phyloP scores from a whole-genome alignment of 2,329 filamentous ascomycete genomes.

The Venturia effusa region DNA sequence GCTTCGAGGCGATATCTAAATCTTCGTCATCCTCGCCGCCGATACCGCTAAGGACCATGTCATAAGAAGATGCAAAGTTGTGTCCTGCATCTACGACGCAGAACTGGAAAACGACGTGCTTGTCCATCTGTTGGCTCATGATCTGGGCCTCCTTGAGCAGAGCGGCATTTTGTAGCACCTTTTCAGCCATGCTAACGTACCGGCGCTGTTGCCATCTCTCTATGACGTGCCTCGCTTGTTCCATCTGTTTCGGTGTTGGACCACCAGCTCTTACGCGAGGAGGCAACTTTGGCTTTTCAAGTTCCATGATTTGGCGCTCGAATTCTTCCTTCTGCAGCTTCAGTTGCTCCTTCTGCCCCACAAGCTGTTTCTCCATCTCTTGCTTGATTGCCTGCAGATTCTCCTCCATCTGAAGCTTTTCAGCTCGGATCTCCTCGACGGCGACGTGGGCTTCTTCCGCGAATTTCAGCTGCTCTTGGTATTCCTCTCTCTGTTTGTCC shows the following conservation, averaged over 20 bases:
- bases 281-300: conserved; percentile 40
- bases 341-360: conserved; percentile 62
- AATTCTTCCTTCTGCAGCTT: conserved; percentile 74
- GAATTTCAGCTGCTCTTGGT: conserved; percentile 62
- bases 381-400: conserved; percentile 66
- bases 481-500: conserved; percentile 76
- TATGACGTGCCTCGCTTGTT: conserved; percentile 54
- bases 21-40: conserved; percentile 75
- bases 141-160: conserved; percentile 91
- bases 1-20: conserved; percentile 72
- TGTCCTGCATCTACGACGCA: conserved; percentile 83
- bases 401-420: conserved; percentile 79
- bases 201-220: conserved; percentile 72
- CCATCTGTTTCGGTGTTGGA: conserved; percentile 60
- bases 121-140: conserved; percentile 93
- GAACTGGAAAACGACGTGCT: conserved; percentile 90
- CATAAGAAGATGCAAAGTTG: conserved; percentile 83
- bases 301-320: conserved; percentile 70
- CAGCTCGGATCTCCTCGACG: conserved; percentile 70
- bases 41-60: conserved; percentile 87
- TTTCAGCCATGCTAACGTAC: conserved; percentile 90
- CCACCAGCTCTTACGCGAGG: conserved; percentile 23
- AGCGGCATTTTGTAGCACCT: conserved; percentile 76
- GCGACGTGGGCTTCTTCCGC: conserved; percentile 67
- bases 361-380: conserved; percentile 80